Conservation (phyloP, 2,329 filamentous ascomycete species). For the Colletotrichum sp. region DNA sequence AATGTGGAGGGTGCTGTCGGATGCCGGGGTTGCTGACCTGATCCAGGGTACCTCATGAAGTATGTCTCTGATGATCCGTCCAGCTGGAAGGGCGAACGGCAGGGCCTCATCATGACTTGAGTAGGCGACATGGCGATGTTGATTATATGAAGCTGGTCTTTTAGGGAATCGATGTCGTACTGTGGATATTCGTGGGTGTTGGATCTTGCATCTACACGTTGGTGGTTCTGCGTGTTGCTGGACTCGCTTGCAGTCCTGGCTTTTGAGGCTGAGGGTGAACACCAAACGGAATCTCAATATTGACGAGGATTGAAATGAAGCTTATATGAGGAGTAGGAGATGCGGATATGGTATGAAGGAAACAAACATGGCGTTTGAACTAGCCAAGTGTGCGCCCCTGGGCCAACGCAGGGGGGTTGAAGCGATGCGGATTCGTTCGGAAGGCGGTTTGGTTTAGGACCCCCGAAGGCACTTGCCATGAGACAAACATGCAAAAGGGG, state of each 20-base stretch:
- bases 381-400: background rate
- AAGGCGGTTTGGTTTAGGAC: background rate
- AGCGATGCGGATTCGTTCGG: background rate
- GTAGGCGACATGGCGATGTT: constrained; percentile 11
- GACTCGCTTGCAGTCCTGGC: too few species aligned
- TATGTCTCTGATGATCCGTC: constrained; percentile 10
- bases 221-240: background rate
- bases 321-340: constrained; percentile 6
- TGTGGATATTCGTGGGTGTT: background rate
- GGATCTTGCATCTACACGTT: background rate
- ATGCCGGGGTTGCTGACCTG: background rate
- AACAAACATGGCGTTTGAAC: background rate
- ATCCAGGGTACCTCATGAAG: constrained; percentile 7
- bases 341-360: background rate
- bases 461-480: background rate
- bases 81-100: constrained; percentile 9
- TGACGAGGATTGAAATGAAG: background rate
- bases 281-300: background rate
- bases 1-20: background rate
- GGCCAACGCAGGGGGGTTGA: background rate
- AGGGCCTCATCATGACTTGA: background rate
- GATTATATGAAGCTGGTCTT: background rate
- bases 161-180: background rate
- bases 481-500: constrained; percentile 1
- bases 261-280: background rate